A percentile compares a stretch with the other conserved stretches of the same genome.
These are phyloP conservation scores for Wickerhamiella dianesei DNA, from an alignment of 805 yeast species.

Conservation along the genomic window DNA sequence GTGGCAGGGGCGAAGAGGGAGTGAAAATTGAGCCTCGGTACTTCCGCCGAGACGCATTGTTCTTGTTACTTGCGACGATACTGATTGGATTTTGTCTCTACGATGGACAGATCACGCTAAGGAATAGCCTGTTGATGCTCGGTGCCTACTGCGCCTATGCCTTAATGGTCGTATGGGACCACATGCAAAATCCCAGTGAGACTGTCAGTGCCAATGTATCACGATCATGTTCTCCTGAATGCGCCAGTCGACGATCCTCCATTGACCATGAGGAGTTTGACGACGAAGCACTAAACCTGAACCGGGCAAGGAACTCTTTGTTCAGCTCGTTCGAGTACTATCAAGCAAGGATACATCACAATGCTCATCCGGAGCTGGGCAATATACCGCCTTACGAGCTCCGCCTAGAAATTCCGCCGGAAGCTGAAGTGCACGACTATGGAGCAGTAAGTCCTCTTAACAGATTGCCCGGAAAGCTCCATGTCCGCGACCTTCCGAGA, in stretches of 20 bases:
- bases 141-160: slow-evolving; percentile 47
- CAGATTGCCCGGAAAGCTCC: too few species aligned
- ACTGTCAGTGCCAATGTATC: neutral
- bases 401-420: too few species aligned
- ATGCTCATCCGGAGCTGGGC: neutral
- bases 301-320: neutral
- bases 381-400: neutral
- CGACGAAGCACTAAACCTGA: neutral
- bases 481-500: too few species aligned
- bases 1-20: slow-evolving; percentile 31
- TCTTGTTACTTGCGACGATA: slow-evolving; percentile 40
- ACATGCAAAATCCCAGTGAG: slow-evolving; percentile 12
- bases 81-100: slow-evolving; percentile 39
- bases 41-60: slow-evolving; percentile 48
- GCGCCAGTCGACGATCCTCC: neutral
- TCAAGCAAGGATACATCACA: neutral
- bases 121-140: slow-evolving; percentile 48
- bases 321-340: neutral
- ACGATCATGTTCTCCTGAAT: neutral
- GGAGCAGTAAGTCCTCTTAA: too few species aligned
- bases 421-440: too few species aligned
- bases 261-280: neutral
- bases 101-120: slow-evolving; percentile 40
- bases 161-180: slow-evolving; percentile 33
- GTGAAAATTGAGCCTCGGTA: slow-evolving; percentile 33